Base-by-base conservation (phyloP, 164 flowering plant species). In the Malania oleifera region DNA sequence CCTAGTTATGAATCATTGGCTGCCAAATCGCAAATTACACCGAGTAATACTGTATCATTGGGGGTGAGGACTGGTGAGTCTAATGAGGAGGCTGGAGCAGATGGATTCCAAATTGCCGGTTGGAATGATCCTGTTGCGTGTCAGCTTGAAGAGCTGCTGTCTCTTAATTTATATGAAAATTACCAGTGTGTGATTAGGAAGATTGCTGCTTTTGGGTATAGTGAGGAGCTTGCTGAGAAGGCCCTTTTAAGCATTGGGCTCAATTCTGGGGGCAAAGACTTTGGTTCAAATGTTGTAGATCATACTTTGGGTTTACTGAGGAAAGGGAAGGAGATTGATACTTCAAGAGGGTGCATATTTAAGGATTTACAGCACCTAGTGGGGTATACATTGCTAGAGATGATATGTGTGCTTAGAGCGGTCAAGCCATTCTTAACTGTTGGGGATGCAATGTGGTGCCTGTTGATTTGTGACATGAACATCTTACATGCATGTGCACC, bases 381-480 rank as follows among this genome's bases (percentile, higher is more conserved):
- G 17, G 15, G 15, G 10, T 45, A 45, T 20, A 20, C 23, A 20
- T 45, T 45, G 49, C 8, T 20, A 8, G 49, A 45, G 23, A 17
- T 45, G 49, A 20, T 45, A 17, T 45, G 49, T 17, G 49, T 45
- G 18, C 23, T 45, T 45, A n/a, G 49, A 20, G 49, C 8, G 23
- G 7, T 45, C 8, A n/a, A 20, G 49, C 49, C 49, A 6, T 45
- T 45, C 49, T 45, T 45, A 1, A 1, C 20, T 20, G 49, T 20
- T 20, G 49, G 1, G 49, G 49, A 45, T n/a, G 49, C 49, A 20
- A 45, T 45, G 49, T 45, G 49, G 49, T 20, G 23, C 23, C 23
- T 45, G 49, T 17, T 45, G 49, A 10, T 45, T n/a, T 8, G 49
- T 45, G 49, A 45, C 49, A 1, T 45, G 49, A 45, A 45, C 23